Conservation (phyloP, 2,329 filamentous ascomycete species). For the Colletotrichum zoysiae region DNA sequence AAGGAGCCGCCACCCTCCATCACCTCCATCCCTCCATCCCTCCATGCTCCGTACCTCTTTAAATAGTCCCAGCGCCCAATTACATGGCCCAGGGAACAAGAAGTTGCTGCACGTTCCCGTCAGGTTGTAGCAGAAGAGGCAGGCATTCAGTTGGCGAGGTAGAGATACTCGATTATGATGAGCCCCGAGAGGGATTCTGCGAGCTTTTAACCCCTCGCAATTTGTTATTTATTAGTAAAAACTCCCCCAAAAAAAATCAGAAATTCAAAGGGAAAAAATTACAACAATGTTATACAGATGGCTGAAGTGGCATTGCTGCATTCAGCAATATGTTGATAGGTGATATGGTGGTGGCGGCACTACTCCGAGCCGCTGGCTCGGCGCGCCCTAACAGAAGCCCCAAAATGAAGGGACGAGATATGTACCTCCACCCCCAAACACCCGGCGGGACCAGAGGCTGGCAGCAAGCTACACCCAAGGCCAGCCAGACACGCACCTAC, state of each 20-base stretch:
- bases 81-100: constrained; percentile 22
- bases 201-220: not conserved
- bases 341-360: constrained; percentile 28
- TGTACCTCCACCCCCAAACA: constrained; percentile 24
- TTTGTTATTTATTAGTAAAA: too few species aligned
- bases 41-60: not conserved
- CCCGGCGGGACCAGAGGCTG: constrained; percentile 26
- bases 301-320: not conserved
- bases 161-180: not conserved
- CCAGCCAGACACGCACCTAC: constrained; percentile 7
- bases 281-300: not conserved
- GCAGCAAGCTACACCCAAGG: constrained; percentile 37
- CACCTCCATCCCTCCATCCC: not conserved
- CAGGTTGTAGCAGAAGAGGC: constrained; percentile 23
- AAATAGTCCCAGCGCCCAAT: constrained; percentile 10
- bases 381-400: constrained; percentile 31
- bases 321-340: not conserved
- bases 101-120: constrained; percentile 36
- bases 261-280: not conserved
- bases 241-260: too few species aligned
- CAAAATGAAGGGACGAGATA: constrained; percentile 19
- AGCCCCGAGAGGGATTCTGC: too few species aligned
- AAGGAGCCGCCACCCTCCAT: constrained; percentile 12
- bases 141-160: constrained; percentile 25
- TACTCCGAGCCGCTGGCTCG: not conserved